Base-by-base conservation (phyloP, 2,329 filamentous ascomycete species). In the Lojkania enalia region DNA sequence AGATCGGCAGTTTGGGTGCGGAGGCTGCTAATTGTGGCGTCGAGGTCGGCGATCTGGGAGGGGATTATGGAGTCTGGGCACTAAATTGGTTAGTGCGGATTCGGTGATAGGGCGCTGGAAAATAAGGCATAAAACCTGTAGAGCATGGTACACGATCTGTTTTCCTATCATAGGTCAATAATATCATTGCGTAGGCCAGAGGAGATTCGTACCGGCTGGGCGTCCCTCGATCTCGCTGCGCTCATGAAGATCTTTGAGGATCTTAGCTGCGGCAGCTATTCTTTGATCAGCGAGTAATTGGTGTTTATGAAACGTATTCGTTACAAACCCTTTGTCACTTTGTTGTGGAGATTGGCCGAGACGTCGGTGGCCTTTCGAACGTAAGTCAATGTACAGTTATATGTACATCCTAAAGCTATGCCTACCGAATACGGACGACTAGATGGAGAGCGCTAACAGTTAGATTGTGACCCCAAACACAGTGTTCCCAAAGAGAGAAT, bases 231-330 rank as follows among this genome's bases (percentile, higher is more conserved):
- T 80, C 53, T 80, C 68, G 9, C 78, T 78, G 31, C 74, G 75
- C 53, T 85, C 81, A 48, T 82, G 77, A 62, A 87, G 70, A 47
- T 85, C 82, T 55, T 82, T 84, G 23, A 87, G 69, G 21, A 80
- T 60, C 64, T 85, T 87, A 20, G 76, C 76, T 18, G 82, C 76
- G 32, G 80, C 74, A 11, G 81, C 80, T 77, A 60, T 50, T 5
- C 49, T 5, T 12, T 14, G n/a, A 30, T 63, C 38, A 65, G 16
- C 20, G 5, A 19, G 11, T 2, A 13, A 9, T 12, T 5, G 7
- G 3, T 29, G 3, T 57, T 14, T 60, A 46, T 7, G 30, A 12
- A 9, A 9, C 16, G 5, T 7, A 25, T 4, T 1, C 5, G 16
- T 6, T 7, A 42, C 57, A 35, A 37, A 78, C 77, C 61, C 70